A percentile compares a stretch with the other conserved stretches of the same genome.
These are phyloP conservation scores for Neurospora africana DNA, from an alignment of 495 filamentous ascomycete species.

Conservation along the genomic window DNA sequence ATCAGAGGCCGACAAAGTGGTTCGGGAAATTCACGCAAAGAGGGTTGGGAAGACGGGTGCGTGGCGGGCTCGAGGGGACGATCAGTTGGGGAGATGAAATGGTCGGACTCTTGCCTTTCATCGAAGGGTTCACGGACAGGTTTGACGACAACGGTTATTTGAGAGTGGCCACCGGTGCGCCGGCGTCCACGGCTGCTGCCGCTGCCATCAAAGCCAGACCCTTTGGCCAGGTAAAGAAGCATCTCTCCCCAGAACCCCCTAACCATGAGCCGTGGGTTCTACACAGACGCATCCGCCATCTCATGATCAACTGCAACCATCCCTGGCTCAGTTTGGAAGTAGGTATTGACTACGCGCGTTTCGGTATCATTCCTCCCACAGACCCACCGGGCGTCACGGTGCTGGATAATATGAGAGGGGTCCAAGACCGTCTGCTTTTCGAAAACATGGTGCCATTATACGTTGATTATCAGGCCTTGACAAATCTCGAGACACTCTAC, in stretches of 20 bases:
- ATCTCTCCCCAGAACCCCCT: background rate
- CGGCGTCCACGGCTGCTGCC: background rate
- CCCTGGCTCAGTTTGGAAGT: background rate
- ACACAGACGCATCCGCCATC: slow-evolving; percentile 1
- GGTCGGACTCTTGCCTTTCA: background rate
- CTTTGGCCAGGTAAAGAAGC: background rate
- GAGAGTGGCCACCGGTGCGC: background rate
- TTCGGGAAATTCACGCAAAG: background rate
- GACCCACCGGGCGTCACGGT: background rate
- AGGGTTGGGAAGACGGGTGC: background rate
- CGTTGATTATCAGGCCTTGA: slow-evolving; percentile 5
- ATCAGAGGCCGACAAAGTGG: background rate
- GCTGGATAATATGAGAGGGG: background rate
- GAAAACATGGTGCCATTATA: slow-evolving; percentile 3
- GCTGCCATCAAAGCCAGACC: background rate
- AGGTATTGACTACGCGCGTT: background rate
- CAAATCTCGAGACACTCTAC: slow-evolving; percentile 9
- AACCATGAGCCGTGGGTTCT: background rate
- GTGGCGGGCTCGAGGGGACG: background rate
- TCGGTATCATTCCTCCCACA: background rate
- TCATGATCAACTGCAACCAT: background rate
- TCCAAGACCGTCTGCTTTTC: background rate
- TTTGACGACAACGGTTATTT: background rate
- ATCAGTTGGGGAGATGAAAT: background rate
- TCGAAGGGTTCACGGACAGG: background rate